Percentiles rank a stretch among this genome's conserved stretches.
Conservation (phyloP, 2,329 filamentous ascomycete species). For the Lachnellula occidentalis region DNA sequence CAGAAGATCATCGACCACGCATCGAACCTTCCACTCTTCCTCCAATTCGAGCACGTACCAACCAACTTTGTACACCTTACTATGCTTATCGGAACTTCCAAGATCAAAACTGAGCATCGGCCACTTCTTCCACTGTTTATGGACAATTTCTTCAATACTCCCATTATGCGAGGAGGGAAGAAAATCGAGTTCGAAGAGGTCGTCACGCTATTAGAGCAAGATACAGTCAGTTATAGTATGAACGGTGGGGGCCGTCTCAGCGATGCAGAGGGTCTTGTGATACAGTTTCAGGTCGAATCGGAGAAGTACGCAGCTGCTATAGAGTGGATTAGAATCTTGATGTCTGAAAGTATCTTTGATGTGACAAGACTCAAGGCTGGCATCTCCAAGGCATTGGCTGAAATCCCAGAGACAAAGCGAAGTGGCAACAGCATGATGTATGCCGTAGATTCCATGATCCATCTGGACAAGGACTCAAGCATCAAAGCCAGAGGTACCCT, state of each 20-base stretch:
- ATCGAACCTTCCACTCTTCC: conserved; percentile 66
- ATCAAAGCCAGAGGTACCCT: conserved; percentile 74
- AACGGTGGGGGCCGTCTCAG: conserved; percentile 62
- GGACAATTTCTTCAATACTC: conserved; percentile 92
- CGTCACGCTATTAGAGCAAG: conserved; percentile 82
- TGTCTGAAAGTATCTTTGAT: conserved; percentile 88
- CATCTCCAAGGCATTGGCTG: conserved; percentile 77
- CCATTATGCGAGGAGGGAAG: conserved; percentile 70
- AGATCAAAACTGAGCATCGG: conserved; percentile 74
- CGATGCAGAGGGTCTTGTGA: conserved; percentile 74
- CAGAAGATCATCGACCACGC: conserved; percentile 73
- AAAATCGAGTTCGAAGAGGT: conserved; percentile 85
- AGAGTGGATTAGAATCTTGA: conserved; percentile 76
- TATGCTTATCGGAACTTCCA: conserved; percentile 71
- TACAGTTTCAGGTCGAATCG: conserved; percentile 80
- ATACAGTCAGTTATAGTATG: conserved; percentile 80
- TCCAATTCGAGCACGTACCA: conserved; percentile 94
- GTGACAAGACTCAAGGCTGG: conserved; percentile 56
- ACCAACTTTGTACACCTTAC: conserved; percentile 88
- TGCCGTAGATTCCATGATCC: conserved; percentile 69
- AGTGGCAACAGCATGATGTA: conserved; percentile 65
- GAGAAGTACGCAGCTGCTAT: conserved; percentile 82
- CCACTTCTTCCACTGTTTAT: conserved; percentile 80
- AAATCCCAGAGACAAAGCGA: conserved; percentile 88
- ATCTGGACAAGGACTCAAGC: conserved; percentile 71